These are phyloP conservation scores for Hamigera avellanea DNA, from an alignment of 495 filamentous ascomycete genomes.

Conservation along the genomic window DNA sequence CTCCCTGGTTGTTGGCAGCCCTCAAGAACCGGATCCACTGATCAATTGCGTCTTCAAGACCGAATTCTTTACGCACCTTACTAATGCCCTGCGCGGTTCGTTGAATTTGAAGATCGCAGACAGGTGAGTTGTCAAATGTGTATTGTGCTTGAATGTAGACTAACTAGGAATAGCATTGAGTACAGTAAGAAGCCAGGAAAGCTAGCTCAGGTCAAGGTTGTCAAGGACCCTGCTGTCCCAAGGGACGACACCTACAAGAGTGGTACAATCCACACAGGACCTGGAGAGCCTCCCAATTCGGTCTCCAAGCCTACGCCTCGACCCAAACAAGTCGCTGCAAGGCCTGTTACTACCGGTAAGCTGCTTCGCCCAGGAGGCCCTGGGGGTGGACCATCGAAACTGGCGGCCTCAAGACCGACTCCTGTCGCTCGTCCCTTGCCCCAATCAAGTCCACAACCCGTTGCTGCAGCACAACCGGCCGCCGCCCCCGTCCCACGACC, in stretches of 20 bases:
- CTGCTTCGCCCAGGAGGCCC: conserved; percentile 85
- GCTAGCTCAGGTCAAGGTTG: conserved; percentile 68
- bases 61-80: conserved; percentile 88
- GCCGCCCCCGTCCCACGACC: conserved; percentile 26
- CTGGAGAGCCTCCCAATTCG: conserved; percentile 73
- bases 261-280: conserved; percentile 73
- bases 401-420: conserved; percentile 35
- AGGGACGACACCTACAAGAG: conserved; percentile 86
- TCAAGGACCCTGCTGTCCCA: conserved; percentile 69
- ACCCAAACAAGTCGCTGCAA: conserved; percentile 68
- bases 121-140: conserved; percentile 10
- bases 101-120: conserved; percentile 74
- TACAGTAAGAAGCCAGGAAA: conserved; percentile 99
- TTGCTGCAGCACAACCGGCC: conserved; percentile 33
- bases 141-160: conserved; percentile 1
- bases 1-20: conserved; percentile 74
- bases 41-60: conserved; percentile 93
- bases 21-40: conserved; percentile 83
- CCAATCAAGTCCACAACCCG: conserved; percentile 29
- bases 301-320: conserved; percentile 77
- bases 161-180: conserved; percentile 52
- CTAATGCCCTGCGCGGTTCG: conserved; percentile 59
- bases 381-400: conserved; percentile 64
- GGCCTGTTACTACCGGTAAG: conserved; percentile 81
- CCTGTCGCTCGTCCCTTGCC: conserved; percentile 25